Evolutionary conservation across 495 filamentous ascomycete species (phyloP).

Genomic region (Neurospora cerealis): DNA sequence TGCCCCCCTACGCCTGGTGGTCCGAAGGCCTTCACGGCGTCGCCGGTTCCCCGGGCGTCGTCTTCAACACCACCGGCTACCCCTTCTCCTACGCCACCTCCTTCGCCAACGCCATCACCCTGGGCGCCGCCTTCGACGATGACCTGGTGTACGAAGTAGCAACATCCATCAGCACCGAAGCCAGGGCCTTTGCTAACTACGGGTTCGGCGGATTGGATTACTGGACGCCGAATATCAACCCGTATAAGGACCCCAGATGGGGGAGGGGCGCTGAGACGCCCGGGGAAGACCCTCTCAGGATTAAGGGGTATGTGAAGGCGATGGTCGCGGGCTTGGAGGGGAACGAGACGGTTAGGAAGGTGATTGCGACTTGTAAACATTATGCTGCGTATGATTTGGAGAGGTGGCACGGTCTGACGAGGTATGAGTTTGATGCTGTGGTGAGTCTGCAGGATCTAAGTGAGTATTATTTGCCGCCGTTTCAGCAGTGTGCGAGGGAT

Average conservation of each 20-base stretch:
- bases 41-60: slow-evolving; percentile 24
- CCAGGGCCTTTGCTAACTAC: slow-evolving; percentile 56
- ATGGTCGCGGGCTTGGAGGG: slow-evolving; percentile 55
- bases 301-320: slow-evolving; percentile 47
- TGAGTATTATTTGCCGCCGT: slow-evolving; percentile 40
- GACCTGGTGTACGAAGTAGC: slow-evolving; percentile 33
- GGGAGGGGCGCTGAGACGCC: slow-evolving; percentile 34
- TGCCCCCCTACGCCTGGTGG: slow-evolving; percentile 42
- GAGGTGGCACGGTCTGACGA: slow-evolving; percentile 22
- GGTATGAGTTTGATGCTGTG: slow-evolving; percentile 27
- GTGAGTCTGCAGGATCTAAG: slow-evolving; percentile 29
- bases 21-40: slow-evolving; percentile 44
- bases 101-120: slow-evolving; percentile 37
- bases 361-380: slow-evolving; percentile 58
- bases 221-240: slow-evolving; percentile 63
- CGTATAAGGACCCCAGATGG: slow-evolving; percentile 44
- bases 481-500: slow-evolving; percentile 36
- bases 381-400: slow-evolving; percentile 58
- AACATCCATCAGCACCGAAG: slow-evolving; percentile 47
- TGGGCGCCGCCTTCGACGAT: slow-evolving; percentile 39
- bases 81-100: slow-evolving; percentile 36
- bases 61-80: slow-evolving; percentile 17
- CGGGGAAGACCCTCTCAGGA: slow-evolving; percentile 10
- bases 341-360: slow-evolving; percentile 25
- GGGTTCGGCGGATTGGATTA: slow-evolving; percentile 48